Base-by-base conservation (phyloP, 352 stramenopile species). In the Phytophthora pseudosyringae region DNA sequence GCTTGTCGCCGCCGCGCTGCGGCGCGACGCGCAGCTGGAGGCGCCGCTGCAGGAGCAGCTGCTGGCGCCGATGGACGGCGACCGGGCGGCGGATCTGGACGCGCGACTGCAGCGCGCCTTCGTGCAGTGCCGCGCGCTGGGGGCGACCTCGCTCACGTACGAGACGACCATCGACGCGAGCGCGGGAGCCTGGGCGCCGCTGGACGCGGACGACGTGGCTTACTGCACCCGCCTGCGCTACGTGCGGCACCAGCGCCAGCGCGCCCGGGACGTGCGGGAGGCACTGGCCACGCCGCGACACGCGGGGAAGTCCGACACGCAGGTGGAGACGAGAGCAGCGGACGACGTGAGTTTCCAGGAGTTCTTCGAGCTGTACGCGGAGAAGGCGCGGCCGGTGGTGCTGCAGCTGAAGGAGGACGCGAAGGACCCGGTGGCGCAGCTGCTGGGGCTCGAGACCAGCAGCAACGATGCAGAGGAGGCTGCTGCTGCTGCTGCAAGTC, bases 361-460 rank as follows among this genome's bases (percentile, higher is more conserved):
- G 43, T 92, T 92, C 63, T 88, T 92, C 46, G 78, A 89, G 62
- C 67, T 65, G 33, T 89, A 78, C 50, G 79, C 76, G 3, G 71
- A 77, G 67, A 56, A 60, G 7, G 21, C 47, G 15, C 44, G 41
- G 15, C 77, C 83, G 1, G 55, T 87, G 18, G 18, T 91, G 39
- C 53, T 89, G 16, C 52, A 69, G 15, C 25, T 61, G 5, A 36
- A 45, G 9, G 52, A 53, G 3, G 49, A 59, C 35, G 47, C 28
- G 28, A 50, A 64, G 41, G 39, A 67, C 43, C 28, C 53, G 2
- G 43, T 57, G 32, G 56, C 26, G 16, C 36, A 70, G 28, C 31
- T 72, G 11, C 29, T 78, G 45, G 65, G 69, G 9, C 46, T 71
- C 28, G 18, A 56, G 5, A 47, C 7, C 11, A 28, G 38, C 10